phyloP scores from a whole-genome alignment of 192 early-diverging fungal species.

The Coemansia sp. region DNA sequence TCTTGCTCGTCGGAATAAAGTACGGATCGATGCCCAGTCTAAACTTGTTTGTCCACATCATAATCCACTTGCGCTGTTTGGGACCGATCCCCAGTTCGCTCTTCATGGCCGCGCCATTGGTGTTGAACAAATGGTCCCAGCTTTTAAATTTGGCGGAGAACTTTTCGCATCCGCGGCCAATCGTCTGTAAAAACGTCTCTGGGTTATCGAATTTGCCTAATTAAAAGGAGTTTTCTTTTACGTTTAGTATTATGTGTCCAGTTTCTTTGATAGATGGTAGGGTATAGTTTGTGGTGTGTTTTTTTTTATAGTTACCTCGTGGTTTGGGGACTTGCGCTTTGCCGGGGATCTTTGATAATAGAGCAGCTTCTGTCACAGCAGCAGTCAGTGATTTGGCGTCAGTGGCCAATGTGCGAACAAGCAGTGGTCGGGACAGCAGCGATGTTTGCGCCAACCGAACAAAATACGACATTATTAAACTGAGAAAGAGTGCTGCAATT shows the following conservation, averaged over 20 bases:
- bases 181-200: slow-evolving; percentile 39
- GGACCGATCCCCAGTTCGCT: slow-evolving; percentile 54
- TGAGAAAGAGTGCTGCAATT: too few species aligned
- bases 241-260: too few species aligned
- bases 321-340: slow-evolving; percentile 19
- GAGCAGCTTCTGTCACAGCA: background rate
- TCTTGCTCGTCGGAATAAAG: slow-evolving; percentile 51
- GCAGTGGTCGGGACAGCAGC: too few species aligned
- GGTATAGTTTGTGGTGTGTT: too few species aligned
- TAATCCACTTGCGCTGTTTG: slow-evolving; percentile 64
- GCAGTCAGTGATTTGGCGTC: background rate
- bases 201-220: slow-evolving; percentile 22
- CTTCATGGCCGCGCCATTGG: slow-evolving; percentile 55
- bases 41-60: slow-evolving; percentile 57
- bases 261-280: background rate
- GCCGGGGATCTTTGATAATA: background rate
- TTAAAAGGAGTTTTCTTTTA: background rate
- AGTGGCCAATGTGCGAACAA: too few species aligned
- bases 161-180: slow-evolving; percentile 55
- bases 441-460: too few species aligned
- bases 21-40: slow-evolving; percentile 57
- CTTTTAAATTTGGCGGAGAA: slow-evolving; percentile 43
- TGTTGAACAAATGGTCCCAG: slow-evolving; percentile 66
- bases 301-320: too few species aligned
- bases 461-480: too few species aligned